Evolutionary conservation across 2,329 filamentous ascomycete genomes (phyloP).

Genomic region (Geosmithia putterillii): DNA sequence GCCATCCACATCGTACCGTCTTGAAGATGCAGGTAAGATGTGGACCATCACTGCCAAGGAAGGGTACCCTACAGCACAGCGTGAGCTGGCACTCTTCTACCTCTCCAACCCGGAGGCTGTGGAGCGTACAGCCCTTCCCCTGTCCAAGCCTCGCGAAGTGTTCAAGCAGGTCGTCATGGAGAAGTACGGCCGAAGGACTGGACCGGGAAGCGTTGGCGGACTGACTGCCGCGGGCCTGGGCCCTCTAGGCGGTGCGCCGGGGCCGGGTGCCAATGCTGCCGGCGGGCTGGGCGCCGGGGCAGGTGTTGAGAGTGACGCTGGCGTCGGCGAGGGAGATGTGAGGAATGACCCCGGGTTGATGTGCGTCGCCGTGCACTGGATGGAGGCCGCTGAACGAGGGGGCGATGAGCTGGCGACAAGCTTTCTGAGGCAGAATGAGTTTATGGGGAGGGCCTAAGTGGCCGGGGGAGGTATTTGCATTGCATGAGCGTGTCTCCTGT

Average conservation of each 20-base stretch:
- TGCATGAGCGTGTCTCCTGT: too few species aligned
- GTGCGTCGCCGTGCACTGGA: conserved; percentile 95
- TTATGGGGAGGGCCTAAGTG: conserved; percentile 2
- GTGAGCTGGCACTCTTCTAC: conserved; percentile 88
- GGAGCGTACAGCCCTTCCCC: conserved; percentile 65
- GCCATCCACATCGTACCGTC: conserved; percentile 49
- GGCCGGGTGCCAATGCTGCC: too few species aligned
- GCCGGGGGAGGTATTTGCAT: too few species aligned
- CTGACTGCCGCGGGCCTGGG: conserved; percentile 19
- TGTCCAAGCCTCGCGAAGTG: conserved; percentile 75
- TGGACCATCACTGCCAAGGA: conserved; percentile 91
- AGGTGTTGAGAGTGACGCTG: conserved; percentile 11
- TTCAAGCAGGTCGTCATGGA: conserved; percentile 85
- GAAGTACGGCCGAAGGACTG: too few species aligned
- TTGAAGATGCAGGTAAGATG: conserved; percentile 77
- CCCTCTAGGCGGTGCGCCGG: too few species aligned
- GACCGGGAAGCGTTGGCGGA: too few species aligned
- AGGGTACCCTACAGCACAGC: conserved; percentile 69
- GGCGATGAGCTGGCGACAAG: conserved; percentile 75
- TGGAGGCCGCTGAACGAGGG: conserved; percentile 78
- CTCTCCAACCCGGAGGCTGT: conserved; percentile 83
- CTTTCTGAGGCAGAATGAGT: conserved; percentile 59
- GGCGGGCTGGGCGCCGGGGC: conserved; percentile 9
- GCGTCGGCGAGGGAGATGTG: conserved; percentile 28
- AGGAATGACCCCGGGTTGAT: conserved; percentile 76